A percentile compares a stretch with the other conserved stretches of the same genome.
These are phyloP conservation scores for Taphrina betulina DNA, from an alignment of 1,139 yeast species.

Conservation along the genomic window DNA sequence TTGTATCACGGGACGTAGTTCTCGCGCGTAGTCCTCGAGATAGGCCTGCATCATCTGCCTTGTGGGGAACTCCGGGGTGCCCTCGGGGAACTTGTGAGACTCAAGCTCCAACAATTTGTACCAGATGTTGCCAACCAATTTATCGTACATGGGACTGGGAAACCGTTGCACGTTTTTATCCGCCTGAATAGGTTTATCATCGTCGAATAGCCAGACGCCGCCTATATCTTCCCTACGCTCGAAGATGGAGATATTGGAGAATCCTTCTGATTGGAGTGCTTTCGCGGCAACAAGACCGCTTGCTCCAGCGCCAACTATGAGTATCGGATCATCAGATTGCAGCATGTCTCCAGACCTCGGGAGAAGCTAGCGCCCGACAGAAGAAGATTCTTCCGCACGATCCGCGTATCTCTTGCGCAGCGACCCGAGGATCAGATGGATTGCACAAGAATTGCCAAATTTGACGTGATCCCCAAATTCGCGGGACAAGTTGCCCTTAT, in stretches of 20 bases:
- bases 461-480: too few relatives aligned
- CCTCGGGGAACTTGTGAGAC: slow-evolving; percentile 7
- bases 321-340: neutral
- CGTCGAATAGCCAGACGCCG: slow-evolving; percentile 51
- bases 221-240: slow-evolving; percentile 55
- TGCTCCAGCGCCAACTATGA: slow-evolving; percentile 63
- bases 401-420: too few relatives aligned
- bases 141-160: slow-evolving; percentile 37
- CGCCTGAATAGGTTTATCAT: slow-evolving; percentile 30
- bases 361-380: too few relatives aligned
- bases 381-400: too few relatives aligned
- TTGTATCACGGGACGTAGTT: slow-evolving; percentile 1
- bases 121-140: slow-evolving; percentile 18
- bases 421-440: too few relatives aligned
- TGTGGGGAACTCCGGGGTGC: slow-evolving; percentile 8
- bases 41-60: slow-evolving; percentile 46
- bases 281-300: slow-evolving; percentile 61
- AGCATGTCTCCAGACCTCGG: too few relatives aligned
- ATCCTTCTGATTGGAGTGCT: slow-evolving; percentile 53
- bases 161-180: slow-evolving; percentile 16
- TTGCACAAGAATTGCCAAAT: too few relatives aligned
- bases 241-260: slow-evolving; percentile 51
- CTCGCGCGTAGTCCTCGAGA: slow-evolving; percentile 50
- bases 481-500: too few relatives aligned
- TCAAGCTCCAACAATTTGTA: slow-evolving; percentile 2